phyloP scores from a whole-genome alignment of 805 yeast species.

The Kluyveromyces starmeri region DNA sequence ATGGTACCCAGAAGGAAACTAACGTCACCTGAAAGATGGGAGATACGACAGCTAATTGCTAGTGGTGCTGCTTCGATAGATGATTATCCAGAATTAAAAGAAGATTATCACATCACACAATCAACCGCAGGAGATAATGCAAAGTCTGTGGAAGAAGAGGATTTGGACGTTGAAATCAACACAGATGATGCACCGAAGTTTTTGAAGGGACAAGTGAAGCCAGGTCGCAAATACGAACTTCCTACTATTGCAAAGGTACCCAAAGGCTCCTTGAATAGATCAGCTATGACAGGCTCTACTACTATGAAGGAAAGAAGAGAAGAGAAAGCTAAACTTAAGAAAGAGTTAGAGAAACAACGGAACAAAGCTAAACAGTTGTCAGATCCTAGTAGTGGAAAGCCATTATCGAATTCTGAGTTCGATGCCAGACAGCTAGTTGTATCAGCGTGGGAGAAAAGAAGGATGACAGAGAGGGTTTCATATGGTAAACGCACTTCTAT shows the following conservation, averaged over 20 bases:
- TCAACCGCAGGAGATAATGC: constrained; percentile 6
- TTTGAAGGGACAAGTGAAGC: constrained; percentile 38
- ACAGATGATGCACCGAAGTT: constrained; percentile 60
- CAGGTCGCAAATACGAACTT: constrained; percentile 36
- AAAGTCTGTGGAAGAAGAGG: constrained; percentile 27
- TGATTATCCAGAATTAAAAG: constrained; percentile 59
- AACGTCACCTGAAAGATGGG: constrained; percentile 90
- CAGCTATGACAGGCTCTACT: constrained; percentile 67
- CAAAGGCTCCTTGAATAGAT: constrained; percentile 68
- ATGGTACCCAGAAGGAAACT: constrained; percentile 34
- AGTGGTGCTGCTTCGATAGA: constrained; percentile 63
- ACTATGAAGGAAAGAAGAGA: constrained; percentile 59
- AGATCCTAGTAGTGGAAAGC: constrained; percentile 17
- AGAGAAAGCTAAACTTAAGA: constrained; percentile 40
- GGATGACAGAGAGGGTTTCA: constrained; percentile 22
- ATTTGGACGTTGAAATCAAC: constrained; percentile 65
- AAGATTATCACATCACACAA: constrained; percentile 26
- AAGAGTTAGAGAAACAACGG: constrained; percentile 35
- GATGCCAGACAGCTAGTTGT: constrained; percentile 16
- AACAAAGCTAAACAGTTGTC: constrained; percentile 24
- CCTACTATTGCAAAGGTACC: constrained; percentile 59
- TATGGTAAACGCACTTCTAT: constrained; percentile 35
- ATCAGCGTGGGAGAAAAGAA: constrained; percentile 27
- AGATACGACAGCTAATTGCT: constrained; percentile 70
- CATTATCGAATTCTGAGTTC: constrained; percentile 11